Evolutionary conservation across 73 alveolate species (phyloP).

Genomic region (Tetrahymena borealis): DNA sequence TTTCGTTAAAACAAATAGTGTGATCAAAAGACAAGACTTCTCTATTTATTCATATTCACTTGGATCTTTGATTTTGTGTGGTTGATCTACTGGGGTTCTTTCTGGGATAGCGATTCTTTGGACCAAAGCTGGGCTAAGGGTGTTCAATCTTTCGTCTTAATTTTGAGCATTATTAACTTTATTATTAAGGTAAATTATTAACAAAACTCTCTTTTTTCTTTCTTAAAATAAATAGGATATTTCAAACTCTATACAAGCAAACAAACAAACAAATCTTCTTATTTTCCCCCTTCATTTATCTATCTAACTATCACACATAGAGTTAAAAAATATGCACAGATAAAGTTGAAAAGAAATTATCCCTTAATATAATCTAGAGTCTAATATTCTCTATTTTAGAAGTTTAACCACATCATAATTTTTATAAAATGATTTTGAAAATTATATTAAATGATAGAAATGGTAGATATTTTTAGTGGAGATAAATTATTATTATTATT

Average conservation of each 20-base stretch:
- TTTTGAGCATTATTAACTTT: slow-evolving; percentile 11
- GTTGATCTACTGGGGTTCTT: slow-evolving; percentile 47
- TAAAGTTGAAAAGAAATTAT: too few species aligned
- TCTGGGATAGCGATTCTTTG: slow-evolving; percentile 29
- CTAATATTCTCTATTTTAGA: too few species aligned
- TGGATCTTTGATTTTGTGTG: slow-evolving; percentile 44
- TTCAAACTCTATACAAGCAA: background rate
- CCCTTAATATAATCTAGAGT: too few species aligned
- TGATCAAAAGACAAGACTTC: slow-evolving; percentile 28
- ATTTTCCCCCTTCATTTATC: too few species aligned
- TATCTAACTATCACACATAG: too few species aligned
- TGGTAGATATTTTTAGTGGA: too few species aligned
- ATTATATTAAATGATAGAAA: too few species aligned
- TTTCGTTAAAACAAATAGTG: background rate
- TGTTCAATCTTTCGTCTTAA: slow-evolving; percentile 5
- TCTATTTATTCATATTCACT: slow-evolving; percentile 28
- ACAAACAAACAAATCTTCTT: background rate
- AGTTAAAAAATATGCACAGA: too few species aligned
- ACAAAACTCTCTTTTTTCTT: background rate
- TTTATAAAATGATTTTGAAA: too few species aligned
- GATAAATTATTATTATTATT: too few species aligned
- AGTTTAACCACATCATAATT: too few species aligned
- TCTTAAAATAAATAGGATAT: background rate
- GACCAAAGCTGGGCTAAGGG: slow-evolving; percentile 19
- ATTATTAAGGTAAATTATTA: background rate